These are phyloP conservation scores for Erucastrum elatum DNA, from an alignment of 345 rosid species.

Conservation along the genomic window DNA sequence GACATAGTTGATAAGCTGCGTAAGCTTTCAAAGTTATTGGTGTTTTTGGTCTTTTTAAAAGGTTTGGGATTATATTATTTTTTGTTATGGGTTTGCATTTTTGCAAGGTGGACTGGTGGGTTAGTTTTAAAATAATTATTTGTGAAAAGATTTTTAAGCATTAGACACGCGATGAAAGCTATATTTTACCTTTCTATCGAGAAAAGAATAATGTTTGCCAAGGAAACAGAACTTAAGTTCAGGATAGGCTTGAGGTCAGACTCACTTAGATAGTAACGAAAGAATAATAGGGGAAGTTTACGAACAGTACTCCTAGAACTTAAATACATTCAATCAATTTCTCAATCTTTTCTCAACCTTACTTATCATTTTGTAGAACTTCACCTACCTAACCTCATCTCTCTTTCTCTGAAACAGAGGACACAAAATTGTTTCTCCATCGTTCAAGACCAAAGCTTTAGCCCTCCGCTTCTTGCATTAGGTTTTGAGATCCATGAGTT, in stretches of 20 bases:
- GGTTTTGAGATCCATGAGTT: conserved; percentile 67
- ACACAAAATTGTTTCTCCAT: conserved; percentile 28
- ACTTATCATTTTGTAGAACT: not conserved
- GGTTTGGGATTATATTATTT: not conserved
- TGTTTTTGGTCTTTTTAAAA: not conserved
- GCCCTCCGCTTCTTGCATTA: conserved; percentile 45
- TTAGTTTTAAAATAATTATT: too few relatives aligned
- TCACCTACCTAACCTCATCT: conserved; percentile 3
- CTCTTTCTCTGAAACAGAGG: conserved; percentile 14
- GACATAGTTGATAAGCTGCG: not conserved
- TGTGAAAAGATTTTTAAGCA: too few relatives aligned
- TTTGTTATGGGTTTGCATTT: too few relatives aligned
- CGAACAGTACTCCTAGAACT: too few relatives aligned
- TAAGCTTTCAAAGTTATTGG: not conserved
- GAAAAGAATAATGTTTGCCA: too few relatives aligned
- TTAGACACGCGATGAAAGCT: too few relatives aligned
- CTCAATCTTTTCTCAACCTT: not conserved
- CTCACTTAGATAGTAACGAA: not conserved
- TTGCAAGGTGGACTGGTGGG: too few relatives aligned
- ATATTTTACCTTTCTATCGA: too few relatives aligned
- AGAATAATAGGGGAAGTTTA: not conserved
- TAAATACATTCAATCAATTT: not conserved
- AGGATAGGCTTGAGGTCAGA: not conserved
- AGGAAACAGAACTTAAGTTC: too few relatives aligned
- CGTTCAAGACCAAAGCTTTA: conserved; percentile 46